Base-by-base conservation (phyloP, 306 rosid species). In the Gleditsia sinensis region DNA sequence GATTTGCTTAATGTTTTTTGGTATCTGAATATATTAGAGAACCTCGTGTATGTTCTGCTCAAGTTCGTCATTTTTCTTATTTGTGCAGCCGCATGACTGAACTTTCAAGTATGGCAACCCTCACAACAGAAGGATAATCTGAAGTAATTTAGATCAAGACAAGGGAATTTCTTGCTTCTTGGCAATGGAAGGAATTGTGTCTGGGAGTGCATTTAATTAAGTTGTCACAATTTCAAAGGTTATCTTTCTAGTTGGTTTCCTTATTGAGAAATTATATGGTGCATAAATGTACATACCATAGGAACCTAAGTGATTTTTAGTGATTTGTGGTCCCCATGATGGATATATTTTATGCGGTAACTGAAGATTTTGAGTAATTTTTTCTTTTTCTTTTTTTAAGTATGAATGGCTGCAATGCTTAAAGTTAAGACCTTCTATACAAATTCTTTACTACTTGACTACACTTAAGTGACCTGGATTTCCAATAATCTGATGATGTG, bases 241-340 rank as follows among this genome's bases (percentile, higher is more conserved):
- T 58, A 42, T 58, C 23, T 12, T 49, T 33, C 55, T 24, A 17
- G 43, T n/a, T 73, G 61, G 71, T 23, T 73, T 58, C 56, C 25
- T 57, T n/a, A 28, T 79, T 50, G 21, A 66, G 43, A 57, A 3
- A 39, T 1, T 65, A 65, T 63, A 63, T 30, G 37, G 32, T 33
- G 27, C 72, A 5, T 27, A 49, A 34, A 33, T 61, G 53, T 36
- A 34, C 20, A 19, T 12, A 57, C 30, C 63, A 43, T 10, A 34
- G 42, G 27, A 50, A 72, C 17, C 42, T 34, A 53, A 19, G 33
- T 69, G 57, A 48, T 46, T 46, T 66, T 43, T 37, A 56, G 28
- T 36, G 17, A 24, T 65, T 30, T 55, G 14, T 36, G n/a, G 34
- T 7, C 46, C 46, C 17, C 13, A 10, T 42, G 46, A 61, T 61